Evolutionary conservation across 768 basidiomycete genomes (phyloP), one percentile per base, ranked within the genome.

Genomic region (Calocera cornea): DNA sequence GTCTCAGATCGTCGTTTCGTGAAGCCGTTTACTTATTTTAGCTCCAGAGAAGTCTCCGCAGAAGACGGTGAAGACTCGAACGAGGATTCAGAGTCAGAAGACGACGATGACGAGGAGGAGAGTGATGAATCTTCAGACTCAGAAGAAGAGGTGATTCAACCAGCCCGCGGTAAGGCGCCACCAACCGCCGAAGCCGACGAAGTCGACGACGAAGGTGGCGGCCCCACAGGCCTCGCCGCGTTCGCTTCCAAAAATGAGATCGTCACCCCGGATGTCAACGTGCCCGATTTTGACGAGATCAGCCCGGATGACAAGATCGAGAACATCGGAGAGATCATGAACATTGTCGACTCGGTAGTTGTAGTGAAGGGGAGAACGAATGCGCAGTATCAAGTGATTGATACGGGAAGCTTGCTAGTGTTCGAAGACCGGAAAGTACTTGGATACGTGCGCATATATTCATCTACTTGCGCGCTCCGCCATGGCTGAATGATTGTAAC

Each of bases 401-500:
- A 97, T 76, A 87, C 86, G 50, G 95, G 95, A 34, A 95, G 92
- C 31, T 78, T 97, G 24, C 83, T 98, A 40, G 92, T 95, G 41
- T 93, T 93, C 74, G 86, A 87, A 24, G 93, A 98, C 76, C 80
- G 92, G 64, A 86, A 84, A 70, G 92, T 95, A n/a, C 75, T 97
- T 72, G 95, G 95, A 50, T 87, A 89, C 76, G 94, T 95, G 77
- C 78, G 89, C 81, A 22, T 65, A 27, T 60, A 38, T 63, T 41
- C 54, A 27, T 33, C 68, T 47, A 40, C 68, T n/a, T 31, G n/a
- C n/a, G n/a, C n/a, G n/a, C 31, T 50, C 66, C 54, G 2, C 22
- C 47, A 38, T 67, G 65, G 44, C 66, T 67, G 64, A 65, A 31
- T 44, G 2, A 41, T 14, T 0, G 64, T 71, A 70, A 11, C 75